Conservation (phyloP, 169 alveolate species). For the Plasmodium billcollinsi region DNA sequence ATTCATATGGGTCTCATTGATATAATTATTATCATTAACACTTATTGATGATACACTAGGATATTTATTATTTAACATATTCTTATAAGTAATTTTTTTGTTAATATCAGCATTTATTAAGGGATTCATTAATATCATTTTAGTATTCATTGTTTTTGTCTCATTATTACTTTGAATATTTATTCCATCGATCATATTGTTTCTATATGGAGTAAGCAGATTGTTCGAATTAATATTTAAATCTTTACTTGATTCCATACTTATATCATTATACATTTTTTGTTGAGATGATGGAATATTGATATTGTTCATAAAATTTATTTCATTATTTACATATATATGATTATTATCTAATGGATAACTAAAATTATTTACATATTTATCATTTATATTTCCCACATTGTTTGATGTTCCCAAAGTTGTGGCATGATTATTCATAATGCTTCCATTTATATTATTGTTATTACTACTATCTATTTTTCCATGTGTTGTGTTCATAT, state of each 20-base stretch:
- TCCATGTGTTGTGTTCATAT: neutral
- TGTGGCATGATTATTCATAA: neutral
- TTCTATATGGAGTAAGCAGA: neutral
- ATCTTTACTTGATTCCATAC: neutral
- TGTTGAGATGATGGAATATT: neutral
- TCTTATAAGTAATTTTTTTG: neutral
- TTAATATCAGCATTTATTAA: neutral
- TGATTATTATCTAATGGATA: neutral
- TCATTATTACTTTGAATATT: constrained; percentile 3
- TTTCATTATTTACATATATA: neutral
- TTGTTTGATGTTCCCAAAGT: neutral
- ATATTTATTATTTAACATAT: too few species aligned
- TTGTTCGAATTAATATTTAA: neutral
- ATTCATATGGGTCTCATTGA: neutral
- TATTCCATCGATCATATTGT: neutral
- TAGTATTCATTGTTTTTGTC: neutral
- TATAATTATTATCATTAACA: neutral
- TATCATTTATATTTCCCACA: neutral
- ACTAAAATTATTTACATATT: neutral
- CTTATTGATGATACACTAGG: too few species aligned
- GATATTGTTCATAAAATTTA: neutral
- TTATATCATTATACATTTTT: neutral
- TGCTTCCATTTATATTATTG: neutral
- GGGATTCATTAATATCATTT: constrained; percentile 2
- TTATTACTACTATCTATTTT: neutral